phyloP scores from a whole-genome alignment of 2,329 filamentous ascomycete species.

The Intubia oerlemansii region DNA sequence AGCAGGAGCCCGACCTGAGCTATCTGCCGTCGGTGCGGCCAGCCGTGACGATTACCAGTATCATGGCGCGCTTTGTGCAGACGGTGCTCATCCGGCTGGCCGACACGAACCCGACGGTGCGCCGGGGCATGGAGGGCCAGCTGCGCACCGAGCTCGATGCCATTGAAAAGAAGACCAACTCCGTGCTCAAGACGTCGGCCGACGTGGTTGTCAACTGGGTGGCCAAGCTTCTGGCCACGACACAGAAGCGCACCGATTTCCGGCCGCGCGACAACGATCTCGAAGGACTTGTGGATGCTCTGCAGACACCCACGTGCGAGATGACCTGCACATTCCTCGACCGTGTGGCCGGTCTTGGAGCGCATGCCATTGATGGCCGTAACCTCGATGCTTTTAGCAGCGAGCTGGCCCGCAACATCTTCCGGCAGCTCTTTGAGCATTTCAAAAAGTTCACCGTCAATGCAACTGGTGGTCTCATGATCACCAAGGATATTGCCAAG shows the following conservation, averaged over 20 bases:
- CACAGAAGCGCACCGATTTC: constrained; percentile 85
- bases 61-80: constrained; percentile 82
- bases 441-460: constrained; percentile 90
- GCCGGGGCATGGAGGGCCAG: constrained; percentile 73
- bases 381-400: constrained; percentile 68
- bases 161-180: constrained; percentile 66
- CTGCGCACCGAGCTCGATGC: constrained; percentile 50
- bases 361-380: constrained; percentile 54
- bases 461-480: constrained; percentile 81
- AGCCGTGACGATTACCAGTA: constrained; percentile 71
- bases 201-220: constrained; percentile 60
- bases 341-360: constrained; percentile 38
- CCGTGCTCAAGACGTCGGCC: constrained; percentile 32
- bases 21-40: constrained; percentile 64
- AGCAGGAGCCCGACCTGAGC: constrained; percentile 67
- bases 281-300: constrained; percentile 38
- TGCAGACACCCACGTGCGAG: constrained; percentile 73
- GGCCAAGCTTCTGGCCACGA: constrained; percentile 42
- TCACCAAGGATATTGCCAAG: constrained; percentile 86
- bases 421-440: constrained; percentile 67
- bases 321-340: constrained; percentile 63
- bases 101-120: constrained; percentile 72
- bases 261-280: constrained; percentile 64
- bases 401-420: constrained; percentile 63
- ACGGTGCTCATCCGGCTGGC: constrained; percentile 82